phyloP scores from a whole-genome alignment of 1,284 basidiomycete genomes.

The Sphagnurus paluster region DNA sequence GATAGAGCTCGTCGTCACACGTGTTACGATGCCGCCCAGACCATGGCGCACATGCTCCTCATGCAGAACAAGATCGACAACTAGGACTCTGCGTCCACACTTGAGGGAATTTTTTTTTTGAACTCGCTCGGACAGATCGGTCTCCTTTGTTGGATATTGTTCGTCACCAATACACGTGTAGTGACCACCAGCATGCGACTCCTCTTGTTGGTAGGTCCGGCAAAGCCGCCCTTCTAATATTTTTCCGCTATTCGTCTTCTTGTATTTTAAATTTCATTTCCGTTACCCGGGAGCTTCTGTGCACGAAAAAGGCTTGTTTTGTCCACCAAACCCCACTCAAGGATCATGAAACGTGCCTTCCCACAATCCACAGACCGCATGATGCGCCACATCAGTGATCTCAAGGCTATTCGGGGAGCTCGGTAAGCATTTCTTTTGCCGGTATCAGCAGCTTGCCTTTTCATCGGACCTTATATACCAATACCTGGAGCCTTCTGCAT shows the following conservation, averaged over 20 bases:
- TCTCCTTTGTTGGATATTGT: background rate
- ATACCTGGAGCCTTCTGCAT: too few species aligned
- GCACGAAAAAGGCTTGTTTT: background rate
- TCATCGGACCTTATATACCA: too few species aligned
- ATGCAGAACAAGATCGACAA: constrained; percentile 6
- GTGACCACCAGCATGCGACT: constrained; percentile 13
- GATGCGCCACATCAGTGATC: constrained; percentile 13
- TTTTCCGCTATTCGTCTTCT: background rate
- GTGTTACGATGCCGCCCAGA: constrained; percentile 6
- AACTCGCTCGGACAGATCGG: background rate
- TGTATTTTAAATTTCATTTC: too few species aligned
- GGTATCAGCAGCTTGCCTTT: too few species aligned
- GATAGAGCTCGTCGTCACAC: constrained; percentile 11
- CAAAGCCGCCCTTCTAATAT: constrained; percentile 7
- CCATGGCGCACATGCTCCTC: constrained; percentile 1
- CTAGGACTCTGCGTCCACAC: background rate
- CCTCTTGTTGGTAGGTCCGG: constrained; percentile 5
- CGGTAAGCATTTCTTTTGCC: constrained; percentile 1
- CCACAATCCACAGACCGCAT: background rate
- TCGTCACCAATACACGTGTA: constrained; percentile 14
- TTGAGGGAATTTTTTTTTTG: background rate
- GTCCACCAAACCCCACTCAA: background rate
- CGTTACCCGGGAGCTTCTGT: background rate
- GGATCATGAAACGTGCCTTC: constrained; percentile 14
- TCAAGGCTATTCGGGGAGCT: background rate